These are phyloP conservation scores for Claviceps fusiformis DNA, from an alignment of 2,329 filamentous ascomycete genomes.

Conservation along the genomic window DNA sequence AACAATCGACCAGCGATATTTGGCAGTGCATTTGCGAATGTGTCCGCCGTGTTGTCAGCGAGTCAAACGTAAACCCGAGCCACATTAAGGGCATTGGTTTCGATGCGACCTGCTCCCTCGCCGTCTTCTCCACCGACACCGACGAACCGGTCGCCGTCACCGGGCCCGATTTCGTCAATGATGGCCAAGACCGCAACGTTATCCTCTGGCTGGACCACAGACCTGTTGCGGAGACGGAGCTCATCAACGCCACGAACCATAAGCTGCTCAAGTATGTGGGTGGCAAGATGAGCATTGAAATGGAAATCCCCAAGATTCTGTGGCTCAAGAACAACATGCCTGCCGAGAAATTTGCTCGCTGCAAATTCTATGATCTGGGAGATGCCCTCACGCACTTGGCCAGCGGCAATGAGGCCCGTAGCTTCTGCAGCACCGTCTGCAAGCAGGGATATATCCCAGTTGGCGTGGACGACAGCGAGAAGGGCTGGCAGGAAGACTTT, in stretches of 20 bases:
- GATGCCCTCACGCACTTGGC: conserved; percentile 92
- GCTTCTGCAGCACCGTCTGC: conserved; percentile 91
- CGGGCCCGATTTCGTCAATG: conserved; percentile 63
- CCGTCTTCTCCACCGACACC: conserved; percentile 79
- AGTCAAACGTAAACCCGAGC: conserved; percentile 63
- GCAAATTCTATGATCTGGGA: conserved; percentile 92
- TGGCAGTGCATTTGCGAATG: conserved; percentile 90
- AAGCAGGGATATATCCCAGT: conserved; percentile 95
- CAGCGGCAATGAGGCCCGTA: conserved; percentile 80
- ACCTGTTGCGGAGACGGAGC: conserved; percentile 76
- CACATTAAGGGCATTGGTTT: conserved; percentile 87
- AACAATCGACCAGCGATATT: conserved; percentile 97
- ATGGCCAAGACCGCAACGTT: conserved; percentile 80
- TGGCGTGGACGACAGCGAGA: conserved; percentile 93
- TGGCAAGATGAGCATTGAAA: conserved; percentile 97
- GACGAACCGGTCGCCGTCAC: conserved; percentile 88
- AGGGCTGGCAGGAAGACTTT: conserved; percentile 97
- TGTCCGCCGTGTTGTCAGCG: conserved; percentile 67
- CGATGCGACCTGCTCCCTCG: conserved; percentile 94
- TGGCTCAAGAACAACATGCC: conserved; percentile 99
- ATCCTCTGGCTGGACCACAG: conserved; percentile 96
- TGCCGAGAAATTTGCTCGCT: conserved; percentile 72
- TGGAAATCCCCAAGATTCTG: conserved; percentile 97
- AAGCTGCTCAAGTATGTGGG: conserved; percentile 92
- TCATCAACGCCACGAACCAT: conserved; percentile 86